Evolutionary conservation across 108 stramenopile species (phyloP).

Genomic region (Cyclostephanos invisitatus): DNA sequence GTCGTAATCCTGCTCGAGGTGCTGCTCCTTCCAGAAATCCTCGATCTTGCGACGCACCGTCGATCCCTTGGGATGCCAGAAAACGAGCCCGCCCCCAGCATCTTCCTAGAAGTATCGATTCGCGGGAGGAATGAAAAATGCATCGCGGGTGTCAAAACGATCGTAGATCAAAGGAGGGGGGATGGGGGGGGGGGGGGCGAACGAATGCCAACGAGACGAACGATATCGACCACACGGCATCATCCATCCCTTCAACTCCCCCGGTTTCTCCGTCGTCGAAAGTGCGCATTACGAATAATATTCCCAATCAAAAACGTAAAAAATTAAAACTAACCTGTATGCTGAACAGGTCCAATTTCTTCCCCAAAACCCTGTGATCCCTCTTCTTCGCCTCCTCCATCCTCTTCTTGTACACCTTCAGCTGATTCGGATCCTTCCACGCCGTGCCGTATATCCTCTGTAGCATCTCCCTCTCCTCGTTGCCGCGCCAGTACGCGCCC

Average conservation of each 20-base stretch:
- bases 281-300: too few species aligned
- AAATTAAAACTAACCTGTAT: slow-evolving; percentile 68
- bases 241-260: too few species aligned
- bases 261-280: too few species aligned
- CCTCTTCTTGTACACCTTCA: slow-evolving; percentile 85
- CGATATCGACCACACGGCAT: too few species aligned
- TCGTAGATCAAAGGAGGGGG: too few species aligned
- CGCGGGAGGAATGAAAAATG: neutral
- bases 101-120: slow-evolving; percentile 53
- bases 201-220: too few species aligned
- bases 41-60: slow-evolving; percentile 88
- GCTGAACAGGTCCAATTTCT: slow-evolving; percentile 94
- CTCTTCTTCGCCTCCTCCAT: slow-evolving; percentile 96
- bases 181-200: too few species aligned
- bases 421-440: slow-evolving; percentile 87
- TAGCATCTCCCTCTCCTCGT: slow-evolving; percentile 93
- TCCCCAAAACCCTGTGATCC: slow-evolving; percentile 96
- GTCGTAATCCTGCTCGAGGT: slow-evolving; percentile 86
- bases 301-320: neutral
- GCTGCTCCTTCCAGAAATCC: slow-evolving; percentile 92
- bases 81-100: slow-evolving; percentile 86
- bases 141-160: neutral
- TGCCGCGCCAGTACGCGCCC: slow-evolving; percentile 99
- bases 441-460: slow-evolving; percentile 96
- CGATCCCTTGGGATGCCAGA: slow-evolving; percentile 96